phyloP scores from a whole-genome alignment of 768 basidiomycete species.

The Leccinum aurantiacum region DNA sequence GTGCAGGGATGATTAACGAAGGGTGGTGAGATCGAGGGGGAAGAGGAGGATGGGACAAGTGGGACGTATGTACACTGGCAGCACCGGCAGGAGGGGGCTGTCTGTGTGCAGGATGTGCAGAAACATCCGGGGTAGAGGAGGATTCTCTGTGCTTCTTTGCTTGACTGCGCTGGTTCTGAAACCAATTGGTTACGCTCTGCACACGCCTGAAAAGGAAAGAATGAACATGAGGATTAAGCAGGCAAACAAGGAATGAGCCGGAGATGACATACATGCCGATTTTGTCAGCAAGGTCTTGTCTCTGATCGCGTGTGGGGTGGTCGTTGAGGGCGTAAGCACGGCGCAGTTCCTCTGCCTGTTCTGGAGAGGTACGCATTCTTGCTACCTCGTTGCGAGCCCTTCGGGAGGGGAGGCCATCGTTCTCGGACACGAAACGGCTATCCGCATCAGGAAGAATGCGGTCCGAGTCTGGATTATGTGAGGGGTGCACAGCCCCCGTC shows the following conservation, averaged over 20 bases:
- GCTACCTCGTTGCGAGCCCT: constrained; percentile 30
- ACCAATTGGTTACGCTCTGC: constrained; percentile 84
- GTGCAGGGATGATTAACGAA: constrained; percentile 28
- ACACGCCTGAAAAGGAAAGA: constrained; percentile 53
- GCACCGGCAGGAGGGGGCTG: constrained; percentile 16
- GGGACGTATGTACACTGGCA: constrained; percentile 7
- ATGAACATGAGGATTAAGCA: constrained; percentile 28
- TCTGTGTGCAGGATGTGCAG: constrained; percentile 12
- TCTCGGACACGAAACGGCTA: constrained; percentile 52
- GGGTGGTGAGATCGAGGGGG: constrained; percentile 33
- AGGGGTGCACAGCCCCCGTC: constrained; percentile 22
- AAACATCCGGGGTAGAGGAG: constrained; percentile 24
- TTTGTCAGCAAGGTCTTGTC: constrained; percentile 60
- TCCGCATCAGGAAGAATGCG: constrained; percentile 52
- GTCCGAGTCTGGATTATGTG: constrained; percentile 44
- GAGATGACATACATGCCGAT: constrained; percentile 69
- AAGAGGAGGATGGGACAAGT: constrained; percentile 13
- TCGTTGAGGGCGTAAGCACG: constrained; percentile 62
- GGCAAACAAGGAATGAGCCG: constrained; percentile 8
- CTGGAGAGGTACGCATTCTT: constrained; percentile 61
- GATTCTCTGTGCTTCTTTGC: constrained; percentile 66
- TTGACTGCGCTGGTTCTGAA: constrained; percentile 81
- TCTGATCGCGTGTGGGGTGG: constrained; percentile 68
- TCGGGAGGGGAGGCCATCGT: constrained; percentile 38
- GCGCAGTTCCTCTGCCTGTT: constrained; percentile 69